Evolutionary conservation across 768 basidiomycete species (phyloP).

Genomic region (Xerocomellus amylosporus): DNA sequence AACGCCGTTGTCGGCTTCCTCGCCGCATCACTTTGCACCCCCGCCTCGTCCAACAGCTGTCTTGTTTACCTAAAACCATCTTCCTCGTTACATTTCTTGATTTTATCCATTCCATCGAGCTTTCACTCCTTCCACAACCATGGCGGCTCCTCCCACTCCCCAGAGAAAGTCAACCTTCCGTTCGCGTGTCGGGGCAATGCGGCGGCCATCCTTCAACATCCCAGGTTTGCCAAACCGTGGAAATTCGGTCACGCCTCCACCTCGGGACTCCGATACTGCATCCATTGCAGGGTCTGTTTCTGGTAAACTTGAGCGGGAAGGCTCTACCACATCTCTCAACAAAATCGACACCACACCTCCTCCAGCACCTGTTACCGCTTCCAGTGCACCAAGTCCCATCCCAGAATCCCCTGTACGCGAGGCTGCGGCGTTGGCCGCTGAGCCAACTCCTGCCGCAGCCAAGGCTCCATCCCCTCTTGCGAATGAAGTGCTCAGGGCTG

Average conservation of each 20-base stretch:
- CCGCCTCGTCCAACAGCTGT: constrained; percentile 12
- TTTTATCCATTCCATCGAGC: constrained; percentile 3
- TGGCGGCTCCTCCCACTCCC: constrained; percentile 30
- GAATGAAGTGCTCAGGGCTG: constrained; percentile 24
- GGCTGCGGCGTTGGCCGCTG: constrained; percentile 40
- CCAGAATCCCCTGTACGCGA: constrained; percentile 67
- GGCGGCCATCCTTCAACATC: constrained; percentile 57
- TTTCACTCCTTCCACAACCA: constrained; percentile 19
- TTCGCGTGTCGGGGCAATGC: constrained; percentile 57
- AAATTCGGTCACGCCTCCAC: constrained; percentile 23
- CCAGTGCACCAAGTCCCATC: constrained; percentile 57
- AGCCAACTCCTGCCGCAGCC: constrained; percentile 20
- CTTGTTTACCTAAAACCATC: constrained; percentile 7
- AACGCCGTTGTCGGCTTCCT: constrained; percentile 21
- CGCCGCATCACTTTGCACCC: constrained; percentile 18
- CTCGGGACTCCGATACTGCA: constrained; percentile 28
- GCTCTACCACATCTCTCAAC: constrained; percentile 30
- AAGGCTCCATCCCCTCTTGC: constrained; percentile 45
- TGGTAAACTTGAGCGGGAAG: constrained; percentile 30
- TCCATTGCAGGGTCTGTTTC: constrained; percentile 27
- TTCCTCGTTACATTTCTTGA: constrained; percentile 7
- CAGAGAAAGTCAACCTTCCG: constrained; percentile 47
- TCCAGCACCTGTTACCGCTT: constrained; percentile 18
- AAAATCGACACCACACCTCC: constrained; percentile 35
- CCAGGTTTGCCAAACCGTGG: constrained; percentile 33